Evolutionary conservation across 768 basidiomycete genomes (phyloP).

Genomic region (Trametes coccinea): DNA sequence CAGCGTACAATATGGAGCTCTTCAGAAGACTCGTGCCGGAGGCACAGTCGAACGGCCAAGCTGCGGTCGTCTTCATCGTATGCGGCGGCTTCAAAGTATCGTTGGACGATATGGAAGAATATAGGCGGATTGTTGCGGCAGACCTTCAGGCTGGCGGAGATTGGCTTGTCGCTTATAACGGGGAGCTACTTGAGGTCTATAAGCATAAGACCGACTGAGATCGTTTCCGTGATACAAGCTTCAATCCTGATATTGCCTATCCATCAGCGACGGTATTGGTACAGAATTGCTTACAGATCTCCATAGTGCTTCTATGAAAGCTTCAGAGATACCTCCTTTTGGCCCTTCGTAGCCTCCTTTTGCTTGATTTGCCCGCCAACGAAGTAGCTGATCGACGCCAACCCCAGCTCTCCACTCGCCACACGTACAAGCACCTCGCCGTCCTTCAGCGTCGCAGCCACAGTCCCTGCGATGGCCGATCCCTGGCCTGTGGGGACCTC

Average conservation of each 20-base stretch:
- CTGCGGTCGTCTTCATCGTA: slow-evolving; percentile 60
- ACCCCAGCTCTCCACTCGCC: slow-evolving; percentile 14
- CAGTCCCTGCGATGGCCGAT: slow-evolving; percentile 40
- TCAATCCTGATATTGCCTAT: no score
- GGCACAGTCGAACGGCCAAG: slow-evolving; percentile 29
- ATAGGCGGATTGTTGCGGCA: slow-evolving; percentile 40
- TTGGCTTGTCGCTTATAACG: slow-evolving; percentile 27
- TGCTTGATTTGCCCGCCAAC: slow-evolving; percentile 7
- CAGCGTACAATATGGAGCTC: slow-evolving; percentile 60
- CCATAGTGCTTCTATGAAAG: slow-evolving; percentile 2
- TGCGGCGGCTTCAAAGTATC: slow-evolving; percentile 75
- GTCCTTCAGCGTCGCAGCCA: slow-evolving; percentile 39
- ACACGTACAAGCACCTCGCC: slow-evolving; percentile 31
- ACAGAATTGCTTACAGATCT: background rate
- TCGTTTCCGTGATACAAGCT: no score
- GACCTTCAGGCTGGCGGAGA: slow-evolving; percentile 32
- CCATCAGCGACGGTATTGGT: no score
- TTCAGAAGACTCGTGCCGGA: slow-evolving; percentile 55
- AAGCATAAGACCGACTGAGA: background rate
- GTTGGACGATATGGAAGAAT: slow-evolving; percentile 51
- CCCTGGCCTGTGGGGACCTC: slow-evolving; percentile 49
- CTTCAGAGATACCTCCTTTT: slow-evolving; percentile 14
- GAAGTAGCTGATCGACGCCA: slow-evolving; percentile 20
- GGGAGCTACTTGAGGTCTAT: slow-evolving; percentile 2
- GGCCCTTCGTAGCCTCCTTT: slow-evolving; percentile 1